Base-by-base conservation (phyloP, 805 yeast genomes). In the Sungouiella blattae region DNA sequence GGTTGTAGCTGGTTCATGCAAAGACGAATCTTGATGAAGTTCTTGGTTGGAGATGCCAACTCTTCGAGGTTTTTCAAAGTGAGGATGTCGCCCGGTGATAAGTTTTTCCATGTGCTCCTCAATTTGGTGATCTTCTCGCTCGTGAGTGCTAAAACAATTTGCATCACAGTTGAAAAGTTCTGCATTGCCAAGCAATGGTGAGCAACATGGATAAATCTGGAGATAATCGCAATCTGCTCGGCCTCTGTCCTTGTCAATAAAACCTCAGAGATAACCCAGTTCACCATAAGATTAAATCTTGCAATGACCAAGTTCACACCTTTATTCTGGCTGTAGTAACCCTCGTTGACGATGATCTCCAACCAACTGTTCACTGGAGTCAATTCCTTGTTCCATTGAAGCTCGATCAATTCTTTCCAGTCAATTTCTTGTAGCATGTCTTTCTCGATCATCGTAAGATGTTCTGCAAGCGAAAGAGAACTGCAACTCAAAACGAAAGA, bases 241-340 rank as follows among this genome's bases (percentile, higher is more conserved):
- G 65, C 67, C 17, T 75, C 66, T 28, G 71, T 64, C 37, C 69
- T 70, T 7, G 96, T 87, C 41, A 91, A 63, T 11, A 87, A 58
- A 36, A 93, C 77, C 62, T 91, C 96, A 0, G 96, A 86, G 22
- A 86, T 78, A 26, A 89, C 80, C 98, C 98, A 91, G 49, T 86
- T 87, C 5, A 86, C 89, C 65, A 86, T 80, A 40, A 91, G 64
- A 53, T 91, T 89, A 69, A 89, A 93, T 41, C 98, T 68, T 0
- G 94, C 73, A 26, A 87, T 80, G 9, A 87, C 87, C 31, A 91
- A 62, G 43, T 86, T 87, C 24, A 88, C 79, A 0, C 97, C 96
- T n/a, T 80, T 57, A 52, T 75, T 59, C 21, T 63, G 55, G 47
- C 66, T 64, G 44, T 57, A 66, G 45, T 65, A 67, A 17, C 55